These are phyloP conservation scores for Danielia oregonensis DNA, from an alignment of 805 yeast species.

Conservation along the genomic window DNA sequence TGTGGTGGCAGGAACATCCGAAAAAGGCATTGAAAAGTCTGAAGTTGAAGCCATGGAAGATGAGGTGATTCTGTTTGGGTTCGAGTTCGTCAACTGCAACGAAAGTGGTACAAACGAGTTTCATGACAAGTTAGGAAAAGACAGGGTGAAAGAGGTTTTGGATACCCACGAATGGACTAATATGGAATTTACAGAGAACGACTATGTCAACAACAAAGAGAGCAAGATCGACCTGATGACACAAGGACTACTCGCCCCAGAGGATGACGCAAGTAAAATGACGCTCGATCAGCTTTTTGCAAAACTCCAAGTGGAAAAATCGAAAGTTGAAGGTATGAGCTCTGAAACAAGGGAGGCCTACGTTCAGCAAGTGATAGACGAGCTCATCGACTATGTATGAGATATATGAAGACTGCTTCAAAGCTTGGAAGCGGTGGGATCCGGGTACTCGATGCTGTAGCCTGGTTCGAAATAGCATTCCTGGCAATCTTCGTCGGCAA, in stretches of 20 bases:
- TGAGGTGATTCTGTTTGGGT: conserved; percentile 31
- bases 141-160: conserved; percentile 42
- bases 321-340: conserved; percentile 20
- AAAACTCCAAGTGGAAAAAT: conserved; percentile 35
- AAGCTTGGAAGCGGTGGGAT: background rate
- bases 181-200: conserved; percentile 11
- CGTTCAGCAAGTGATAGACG: conserved; percentile 34
- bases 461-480: conserved; percentile 73
- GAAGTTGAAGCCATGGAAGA: conserved; percentile 36
- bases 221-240: conserved; percentile 25
- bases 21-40: conserved; percentile 7
- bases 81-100: conserved; percentile 39
- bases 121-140: conserved; percentile 40
- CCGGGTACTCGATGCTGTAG: conserved; percentile 28
- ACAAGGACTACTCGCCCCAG: conserved; percentile 18
- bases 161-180: conserved; percentile 48
- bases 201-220: conserved; percentile 20
- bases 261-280: conserved; percentile 3
- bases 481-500: conserved; percentile 74
- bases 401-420: background rate
- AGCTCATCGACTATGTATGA: conserved; percentile 32
- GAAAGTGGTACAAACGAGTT: conserved; percentile 38
- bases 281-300: conserved; percentile 30
- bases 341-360: conserved; percentile 27
- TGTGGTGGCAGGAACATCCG: conserved; percentile 28